Evolutionary conservation across 225 moss, liverwort and hornwort species (phyloP).

Genomic region (Rhytidiadelphus loreus): DNA sequence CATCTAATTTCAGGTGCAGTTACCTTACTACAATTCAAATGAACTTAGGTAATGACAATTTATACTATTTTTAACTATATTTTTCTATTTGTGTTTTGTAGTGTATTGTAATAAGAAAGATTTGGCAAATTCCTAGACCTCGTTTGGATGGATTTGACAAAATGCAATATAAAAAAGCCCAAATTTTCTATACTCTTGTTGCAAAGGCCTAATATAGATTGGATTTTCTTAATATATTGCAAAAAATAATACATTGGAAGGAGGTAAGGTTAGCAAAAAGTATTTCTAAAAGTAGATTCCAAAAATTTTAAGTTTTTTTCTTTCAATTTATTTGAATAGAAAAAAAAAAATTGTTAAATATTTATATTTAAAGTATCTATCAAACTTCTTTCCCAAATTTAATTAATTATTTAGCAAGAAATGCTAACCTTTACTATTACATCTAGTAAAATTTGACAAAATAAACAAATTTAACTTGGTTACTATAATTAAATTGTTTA

Average conservation of each 20-base stretch:
- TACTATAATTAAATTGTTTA: too few species aligned
- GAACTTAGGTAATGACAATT: background rate
- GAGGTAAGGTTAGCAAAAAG: background rate
- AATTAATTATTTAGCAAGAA: background rate
- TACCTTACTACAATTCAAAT: too few species aligned
- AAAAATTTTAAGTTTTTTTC: background rate
- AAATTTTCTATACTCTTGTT: fast-evolving
- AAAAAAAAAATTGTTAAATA: background rate
- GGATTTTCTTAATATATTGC: fast-evolving
- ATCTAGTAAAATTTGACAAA: background rate
- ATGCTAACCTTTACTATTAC: fast-evolving
- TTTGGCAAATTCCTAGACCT: background rate
- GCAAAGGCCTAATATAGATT: fast-evolving
- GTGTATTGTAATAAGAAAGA: too few species aligned
- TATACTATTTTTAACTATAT: background rate
- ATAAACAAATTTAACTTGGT: background rate
- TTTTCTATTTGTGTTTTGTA: too few species aligned
- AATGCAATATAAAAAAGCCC: background rate
- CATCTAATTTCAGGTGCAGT: too few species aligned
- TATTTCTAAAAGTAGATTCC: background rate
- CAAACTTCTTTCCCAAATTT: fast-evolving
- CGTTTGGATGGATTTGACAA: background rate
- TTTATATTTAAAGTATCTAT: background rate
- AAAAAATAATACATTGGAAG: fast-evolving
- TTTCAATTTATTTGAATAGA: background rate